Evolutionary conservation across 768 basidiomycete species (phyloP).

Genomic region (Podaxis sp.): DNA sequence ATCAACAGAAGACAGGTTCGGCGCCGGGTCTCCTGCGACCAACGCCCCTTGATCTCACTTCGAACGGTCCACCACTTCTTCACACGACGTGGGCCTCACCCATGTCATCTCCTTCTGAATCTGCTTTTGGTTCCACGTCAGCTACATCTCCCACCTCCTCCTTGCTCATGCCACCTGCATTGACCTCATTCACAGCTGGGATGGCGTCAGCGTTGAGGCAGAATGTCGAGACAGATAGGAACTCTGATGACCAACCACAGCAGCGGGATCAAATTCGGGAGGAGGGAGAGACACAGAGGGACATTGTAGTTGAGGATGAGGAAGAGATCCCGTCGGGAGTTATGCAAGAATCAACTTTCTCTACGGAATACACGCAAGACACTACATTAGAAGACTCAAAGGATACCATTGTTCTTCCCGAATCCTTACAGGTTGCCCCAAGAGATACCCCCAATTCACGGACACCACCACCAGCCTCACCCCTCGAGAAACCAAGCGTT

Average conservation of each 20-base stretch:
- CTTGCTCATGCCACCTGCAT: constrained; percentile 10
- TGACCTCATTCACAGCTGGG: constrained; percentile 18
- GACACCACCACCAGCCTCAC: constrained; percentile 20
- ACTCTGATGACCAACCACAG: not conserved
- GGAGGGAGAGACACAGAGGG: constrained; percentile 13
- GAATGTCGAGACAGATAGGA: constrained; percentile 27
- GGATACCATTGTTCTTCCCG: constrained; percentile 19
- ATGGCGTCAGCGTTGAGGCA: constrained; percentile 34
- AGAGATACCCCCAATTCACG: constrained; percentile 15
- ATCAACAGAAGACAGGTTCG: not conserved
- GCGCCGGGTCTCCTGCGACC: constrained; percentile 18
- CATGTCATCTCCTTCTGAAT: constrained; percentile 21
- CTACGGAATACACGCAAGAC: constrained; percentile 5
- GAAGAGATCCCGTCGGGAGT: constrained; percentile 32
- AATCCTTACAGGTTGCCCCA: constrained; percentile 16
- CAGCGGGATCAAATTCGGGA: not conserved
- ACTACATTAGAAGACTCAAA: constrained; percentile 9
- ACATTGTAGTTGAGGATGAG: constrained; percentile 44
- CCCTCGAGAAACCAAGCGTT: not conserved
- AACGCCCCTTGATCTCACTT: constrained; percentile 24
- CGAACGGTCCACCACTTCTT: constrained; percentile 27
- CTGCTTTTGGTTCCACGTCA: constrained; percentile 14
- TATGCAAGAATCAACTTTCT: constrained; percentile 6
- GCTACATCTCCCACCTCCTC: constrained; percentile 15
- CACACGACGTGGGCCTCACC: constrained; percentile 38